Evolutionary conservation across 345 rosid genomes (phyloP), one percentile per base, ranked within the genome.

Genomic region (Pugionium cornutum): DNA sequence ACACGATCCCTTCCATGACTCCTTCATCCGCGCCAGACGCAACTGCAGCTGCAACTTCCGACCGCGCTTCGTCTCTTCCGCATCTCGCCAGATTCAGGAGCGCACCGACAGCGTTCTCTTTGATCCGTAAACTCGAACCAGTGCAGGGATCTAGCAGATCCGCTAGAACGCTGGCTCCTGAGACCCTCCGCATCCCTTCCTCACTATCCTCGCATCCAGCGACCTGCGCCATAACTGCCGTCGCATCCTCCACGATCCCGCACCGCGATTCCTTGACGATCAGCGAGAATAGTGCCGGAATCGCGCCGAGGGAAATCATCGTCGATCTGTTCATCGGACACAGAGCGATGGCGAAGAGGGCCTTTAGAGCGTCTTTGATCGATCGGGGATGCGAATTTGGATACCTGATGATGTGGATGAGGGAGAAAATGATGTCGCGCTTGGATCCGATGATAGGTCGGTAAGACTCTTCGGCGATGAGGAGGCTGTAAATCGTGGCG

Each of bases 181-280:
- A 82, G 2, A 77, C 79, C 48, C 61, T 86, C 43, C 79, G 64
- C 55, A 89, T 84, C 31, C 81, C 98, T 7, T 76, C 88, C 48
- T 77, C 89, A 47, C 90, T 82, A 76, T 86, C 98, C 63, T 83
- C 96, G 57, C 96, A 86, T n/a, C 98, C 96, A 8, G 90, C 97
- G 2, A 92, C 73, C 75, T 92, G 98, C 28, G 96, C 94, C 53
- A 88, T 69, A 68, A 92, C 98, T 29, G 97, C 98, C 59, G 86
- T 84, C 8, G 98, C 87, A 66, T 92, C 98, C 76, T 92, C 98
- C 58, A 92, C 86, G 30, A 92, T 77, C 56, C 98, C 98, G 10
- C 69, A 81, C 44, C 94, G 72, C n/a, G 87, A 88, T 51, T 88
- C 97, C 65, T 83, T 86, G 7, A 92, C 61, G 32, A 88, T 83